Conservation (phyloP, 176 grass and related monocot genomes). For the Musa itinerans region DNA sequence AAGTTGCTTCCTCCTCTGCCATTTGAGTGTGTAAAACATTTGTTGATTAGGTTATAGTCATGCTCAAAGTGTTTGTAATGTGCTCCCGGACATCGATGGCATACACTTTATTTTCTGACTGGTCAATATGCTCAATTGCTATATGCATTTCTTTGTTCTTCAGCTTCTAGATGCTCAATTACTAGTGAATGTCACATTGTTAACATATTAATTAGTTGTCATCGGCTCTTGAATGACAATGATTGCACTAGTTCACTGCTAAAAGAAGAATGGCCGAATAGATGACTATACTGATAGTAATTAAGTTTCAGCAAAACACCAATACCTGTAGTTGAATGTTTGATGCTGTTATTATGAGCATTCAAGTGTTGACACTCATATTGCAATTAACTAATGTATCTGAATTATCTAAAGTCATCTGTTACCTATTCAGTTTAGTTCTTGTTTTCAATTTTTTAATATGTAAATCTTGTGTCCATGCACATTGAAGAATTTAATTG, state of each 20-base stretch:
- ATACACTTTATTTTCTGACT: not conserved
- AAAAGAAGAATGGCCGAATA: not conserved
- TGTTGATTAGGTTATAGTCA: not conserved
- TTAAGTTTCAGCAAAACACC: not conserved
- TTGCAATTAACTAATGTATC: not conserved
- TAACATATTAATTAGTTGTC: not conserved
- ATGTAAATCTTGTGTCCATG: no score
- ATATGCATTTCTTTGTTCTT: no score
- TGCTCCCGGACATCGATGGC: not conserved
- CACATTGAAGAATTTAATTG: no score
- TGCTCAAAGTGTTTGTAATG: not conserved
- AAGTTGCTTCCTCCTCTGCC: not conserved
- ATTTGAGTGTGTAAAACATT: not conserved
- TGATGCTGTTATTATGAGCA: not conserved
- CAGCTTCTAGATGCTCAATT: no score
- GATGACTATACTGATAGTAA: not conserved
- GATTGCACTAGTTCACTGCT: not conserved
- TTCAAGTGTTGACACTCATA: not conserved
- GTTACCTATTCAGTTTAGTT: not conserved
- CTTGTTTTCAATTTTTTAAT: no score
- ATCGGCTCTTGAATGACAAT: not conserved
- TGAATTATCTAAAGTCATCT: not conserved
- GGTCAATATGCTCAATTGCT: not conserved
- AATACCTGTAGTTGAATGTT: not conserved
- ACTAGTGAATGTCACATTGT: not conserved